These are phyloP conservation scores for Rugosomyces carneus DNA, from an alignment of 1,284 basidiomycete genomes.

Conservation along the genomic window DNA sequence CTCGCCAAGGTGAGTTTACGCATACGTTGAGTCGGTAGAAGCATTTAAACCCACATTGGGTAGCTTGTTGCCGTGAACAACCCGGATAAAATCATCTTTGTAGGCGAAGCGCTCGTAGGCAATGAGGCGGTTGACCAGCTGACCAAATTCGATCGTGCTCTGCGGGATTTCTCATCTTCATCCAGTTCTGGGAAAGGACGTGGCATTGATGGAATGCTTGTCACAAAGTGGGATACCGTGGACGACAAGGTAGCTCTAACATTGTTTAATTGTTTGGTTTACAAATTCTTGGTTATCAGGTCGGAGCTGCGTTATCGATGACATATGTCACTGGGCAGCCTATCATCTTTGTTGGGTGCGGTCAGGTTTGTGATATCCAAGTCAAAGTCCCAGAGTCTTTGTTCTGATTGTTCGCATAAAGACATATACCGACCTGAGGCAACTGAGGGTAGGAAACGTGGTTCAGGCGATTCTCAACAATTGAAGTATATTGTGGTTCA, in stretches of 20 bases:
- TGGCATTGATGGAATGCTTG: slow-evolving; percentile 93
- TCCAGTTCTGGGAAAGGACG: slow-evolving; percentile 64
- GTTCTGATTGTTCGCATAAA: slow-evolving; percentile 27
- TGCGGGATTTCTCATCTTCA: slow-evolving; percentile 82
- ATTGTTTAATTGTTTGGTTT: slow-evolving; percentile 8
- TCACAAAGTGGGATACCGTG: slow-evolving; percentile 98
- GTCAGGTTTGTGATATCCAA: slow-evolving; percentile 57
- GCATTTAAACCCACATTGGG: background rate
- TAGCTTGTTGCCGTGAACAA: slow-evolving; percentile 87
- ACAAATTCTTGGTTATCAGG: slow-evolving; percentile 42
- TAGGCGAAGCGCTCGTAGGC: slow-evolving; percentile 92
- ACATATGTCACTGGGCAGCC: slow-evolving; percentile 96
- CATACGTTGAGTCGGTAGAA: background rate
- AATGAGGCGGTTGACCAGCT: slow-evolving; percentile 97
- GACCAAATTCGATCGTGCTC: slow-evolving; percentile 87
- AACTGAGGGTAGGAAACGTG: slow-evolving; percentile 86
- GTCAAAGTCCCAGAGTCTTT: background rate
- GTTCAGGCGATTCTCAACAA: slow-evolving; percentile 85
- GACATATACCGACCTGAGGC: slow-evolving; percentile 92
- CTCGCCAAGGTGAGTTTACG: slow-evolving; percentile 72
- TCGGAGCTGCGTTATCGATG: slow-evolving; percentile 94
- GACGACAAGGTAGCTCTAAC: slow-evolving; percentile 70
- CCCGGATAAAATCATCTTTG: slow-evolving; percentile 95
- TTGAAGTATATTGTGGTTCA: slow-evolving; percentile 25
- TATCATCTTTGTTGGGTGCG: slow-evolving; percentile 94